A percentile compares a stretch with the other conserved stretches of the same genome.
These are phyloP conservation scores for Pelargonium cotyledonis DNA, from an alignment of 441 rosid genomes.

Conservation along the genomic window DNA sequence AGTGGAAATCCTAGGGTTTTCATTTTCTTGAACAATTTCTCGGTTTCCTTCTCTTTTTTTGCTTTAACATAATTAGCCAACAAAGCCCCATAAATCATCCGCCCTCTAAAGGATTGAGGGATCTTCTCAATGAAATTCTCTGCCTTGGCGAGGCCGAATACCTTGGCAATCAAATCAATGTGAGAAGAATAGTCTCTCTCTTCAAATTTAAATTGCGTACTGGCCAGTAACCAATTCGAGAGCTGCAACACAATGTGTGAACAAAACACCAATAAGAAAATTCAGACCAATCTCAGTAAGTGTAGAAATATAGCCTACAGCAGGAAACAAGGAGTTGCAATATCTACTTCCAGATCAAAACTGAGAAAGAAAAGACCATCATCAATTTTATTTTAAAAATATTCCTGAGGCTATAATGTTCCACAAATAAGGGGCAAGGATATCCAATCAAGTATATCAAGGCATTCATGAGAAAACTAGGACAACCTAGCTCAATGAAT, in stretches of 20 bases:
- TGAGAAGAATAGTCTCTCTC: constrained; percentile 25
- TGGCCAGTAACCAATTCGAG: constrained; percentile 27
- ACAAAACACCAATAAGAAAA: background rate
- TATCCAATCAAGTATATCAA: too few relatives aligned
- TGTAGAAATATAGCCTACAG: too few relatives aligned
- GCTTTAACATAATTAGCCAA: constrained; percentile 15
- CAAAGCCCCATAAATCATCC: constrained; percentile 21
- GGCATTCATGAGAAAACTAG: too few relatives aligned
- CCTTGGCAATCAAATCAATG: constrained; percentile 23
- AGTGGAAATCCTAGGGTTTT: constrained; percentile 21
- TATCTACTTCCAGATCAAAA: too few relatives aligned
- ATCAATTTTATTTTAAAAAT: too few relatives aligned
- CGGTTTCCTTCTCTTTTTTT: constrained; percentile 19
- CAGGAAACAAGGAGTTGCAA: too few relatives aligned
- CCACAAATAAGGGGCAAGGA: too few relatives aligned
- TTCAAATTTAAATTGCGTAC: constrained; percentile 11
- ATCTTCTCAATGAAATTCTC: constrained; percentile 25
- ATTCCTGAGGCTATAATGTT: too few relatives aligned
- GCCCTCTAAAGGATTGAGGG: constrained; percentile 28
- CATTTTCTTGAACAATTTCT: constrained; percentile 31
- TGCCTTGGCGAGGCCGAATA: constrained; percentile 20
- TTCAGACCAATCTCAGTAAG: too few relatives aligned
- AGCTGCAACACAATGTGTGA: constrained; percentile 20
- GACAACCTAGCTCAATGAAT: too few relatives aligned
- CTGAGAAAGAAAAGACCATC: too few relatives aligned